Conservation (phyloP, 1,284 basidiomycete species). For the Ceratobasidium sp. region DNA sequence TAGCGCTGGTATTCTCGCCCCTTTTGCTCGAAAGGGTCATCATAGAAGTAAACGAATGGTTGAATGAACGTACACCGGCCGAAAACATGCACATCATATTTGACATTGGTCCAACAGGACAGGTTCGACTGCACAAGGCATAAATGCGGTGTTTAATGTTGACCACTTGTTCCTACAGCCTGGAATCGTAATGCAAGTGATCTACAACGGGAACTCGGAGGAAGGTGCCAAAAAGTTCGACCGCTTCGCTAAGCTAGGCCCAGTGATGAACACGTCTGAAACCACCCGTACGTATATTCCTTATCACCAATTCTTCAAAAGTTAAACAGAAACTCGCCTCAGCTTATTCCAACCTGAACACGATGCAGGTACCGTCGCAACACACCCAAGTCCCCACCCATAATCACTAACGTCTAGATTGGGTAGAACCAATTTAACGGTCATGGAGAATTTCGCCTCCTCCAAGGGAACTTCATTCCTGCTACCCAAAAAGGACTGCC, state of each 20-base stretch:
- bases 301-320: background rate
- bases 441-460: background rate
- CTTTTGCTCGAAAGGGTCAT: slow-evolving; percentile 12
- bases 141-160: background rate
- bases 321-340: background rate
- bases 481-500: background rate
- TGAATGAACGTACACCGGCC: background rate
- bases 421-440: slow-evolving; percentile 5
- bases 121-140: background rate
- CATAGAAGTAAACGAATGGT: slow-evolving; percentile 38
- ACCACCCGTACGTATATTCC: background rate
- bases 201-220: slow-evolving; percentile 19
- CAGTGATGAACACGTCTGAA: background rate
- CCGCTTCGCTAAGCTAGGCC: slow-evolving; percentile 39
- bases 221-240: slow-evolving; percentile 35
- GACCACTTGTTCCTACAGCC: slow-evolving; percentile 24
- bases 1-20: slow-evolving; percentile 32
- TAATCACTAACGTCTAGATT: background rate
- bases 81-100: slow-evolving; percentile 33
- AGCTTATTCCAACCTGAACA: slow-evolving; percentile 31
- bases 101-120: slow-evolving; percentile 2
- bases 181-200: background rate
- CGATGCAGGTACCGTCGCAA: background rate
- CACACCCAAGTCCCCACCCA: background rate
- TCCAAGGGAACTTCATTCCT: slow-evolving; percentile 29